Base-by-base conservation (phyloP, 208 protist genomes). In the Hexamita inflata region DNA sequence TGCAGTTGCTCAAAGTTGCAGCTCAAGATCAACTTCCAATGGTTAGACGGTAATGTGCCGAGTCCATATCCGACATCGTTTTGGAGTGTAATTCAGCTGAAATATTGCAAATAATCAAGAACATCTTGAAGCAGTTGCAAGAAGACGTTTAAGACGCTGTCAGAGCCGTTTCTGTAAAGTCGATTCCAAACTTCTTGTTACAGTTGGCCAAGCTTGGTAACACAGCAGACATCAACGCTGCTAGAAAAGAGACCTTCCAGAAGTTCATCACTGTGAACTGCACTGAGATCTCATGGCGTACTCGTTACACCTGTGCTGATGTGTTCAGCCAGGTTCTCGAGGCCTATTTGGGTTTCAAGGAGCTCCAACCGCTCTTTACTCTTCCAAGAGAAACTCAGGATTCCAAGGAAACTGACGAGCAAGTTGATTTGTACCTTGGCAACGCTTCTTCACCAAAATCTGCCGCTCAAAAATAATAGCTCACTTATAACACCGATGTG, bases 141-240 rank as follows among this genome's bases (percentile, higher is more conserved):
- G 64, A 70, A 11, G 64, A 70, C 35, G 15, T 4, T 11, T 34
- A 70, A 49, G 64, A 70, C n/a, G 26, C 64, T 49, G 64, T 70
- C 11, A 7, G 64, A 45, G 64, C 64, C 2, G 64, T 70, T n/a
- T 9, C n/a, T 49, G 42, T 70, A 28, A 45, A 9, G 9, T 7
- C 64, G 4, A 70, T 38, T 49, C 32, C 64, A n/a, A 9, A 13
- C n/a, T 4, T 70, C 34, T 11, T 70, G 9, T n/a, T 70, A n/a
- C 11, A n/a, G 9, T 32, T 70, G 19, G 9, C 26, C 7, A 70
- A 70, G 35, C 64, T 70, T 15, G 24, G 28, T 28, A 59, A 59
- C 28, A 30, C 15, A 38, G 30, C 15, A n/a, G 60, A 66, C 30
- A 34, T 66, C 60, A 38, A 15, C 24, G n/a, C 35, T 11, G 2